A percentile compares a stretch with the other conserved stretches of the same genome.
phyloP scores from a whole-genome alignment of 257 asterid species.

The Solanum lycopersicoides region DNA sequence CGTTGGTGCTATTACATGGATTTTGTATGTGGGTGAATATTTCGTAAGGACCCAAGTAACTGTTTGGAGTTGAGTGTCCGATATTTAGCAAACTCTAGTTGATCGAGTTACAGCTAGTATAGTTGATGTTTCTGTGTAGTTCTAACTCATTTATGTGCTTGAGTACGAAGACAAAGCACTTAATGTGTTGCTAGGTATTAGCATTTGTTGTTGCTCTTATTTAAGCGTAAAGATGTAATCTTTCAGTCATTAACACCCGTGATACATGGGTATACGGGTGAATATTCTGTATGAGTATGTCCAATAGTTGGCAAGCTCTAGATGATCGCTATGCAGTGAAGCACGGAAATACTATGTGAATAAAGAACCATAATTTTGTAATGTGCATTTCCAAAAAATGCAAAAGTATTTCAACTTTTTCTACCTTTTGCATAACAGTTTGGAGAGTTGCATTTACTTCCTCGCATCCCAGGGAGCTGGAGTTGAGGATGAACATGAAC shows the following conservation, averaged over 20 bases:
- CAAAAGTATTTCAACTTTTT: not conserved
- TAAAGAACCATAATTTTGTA: not conserved
- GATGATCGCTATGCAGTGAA: not conserved
- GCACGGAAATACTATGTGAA: not conserved
- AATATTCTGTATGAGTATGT: not conserved
- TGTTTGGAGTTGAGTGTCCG: not conserved
- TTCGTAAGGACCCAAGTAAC: not conserved
- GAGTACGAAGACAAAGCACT: not conserved
- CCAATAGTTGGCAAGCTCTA: not conserved
- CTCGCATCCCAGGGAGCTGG: not conserved
- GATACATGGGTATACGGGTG: not conserved
- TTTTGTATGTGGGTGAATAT: not conserved
- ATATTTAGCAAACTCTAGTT: not conserved
- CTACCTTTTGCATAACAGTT: not conserved
- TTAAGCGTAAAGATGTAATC: not conserved
- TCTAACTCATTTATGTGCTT: not conserved
- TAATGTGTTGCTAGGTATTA: not conserved
- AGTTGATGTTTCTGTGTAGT: not conserved
- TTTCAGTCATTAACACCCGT: not conserved
- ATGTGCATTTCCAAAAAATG: not conserved
- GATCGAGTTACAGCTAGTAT: not conserved
- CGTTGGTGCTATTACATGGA: not conserved
- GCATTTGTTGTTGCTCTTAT: not conserved
- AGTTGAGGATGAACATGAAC: not conserved
- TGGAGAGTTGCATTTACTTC: not conserved